Base-by-base conservation (phyloP, 345 rosid genomes). In the Brassica nigra region DNA sequence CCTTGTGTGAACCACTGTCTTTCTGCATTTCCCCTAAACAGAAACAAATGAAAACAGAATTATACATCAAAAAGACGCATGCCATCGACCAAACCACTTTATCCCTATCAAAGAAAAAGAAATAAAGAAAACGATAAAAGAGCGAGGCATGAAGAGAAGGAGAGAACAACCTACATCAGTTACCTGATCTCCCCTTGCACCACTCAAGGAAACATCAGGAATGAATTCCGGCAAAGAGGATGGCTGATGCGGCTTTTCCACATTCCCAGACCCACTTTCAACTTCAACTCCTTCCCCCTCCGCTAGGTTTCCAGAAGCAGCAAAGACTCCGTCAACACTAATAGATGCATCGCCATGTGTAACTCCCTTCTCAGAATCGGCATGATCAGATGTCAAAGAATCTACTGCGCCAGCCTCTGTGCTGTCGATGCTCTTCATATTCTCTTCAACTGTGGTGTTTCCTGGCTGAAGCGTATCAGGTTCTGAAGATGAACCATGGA, bases 21-120 rank as follows among this genome's bases (percentile, higher is more conserved):
- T 87, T 95, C 93, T 94, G 98, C 97, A 92, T 88, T 85, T 85
- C 85, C 91, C 98, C 98, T 91, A 90, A 87, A 92, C 84, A 91
- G 90, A 82, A 89, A 85, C 85, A 89, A 89, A 90, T 91, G 90
- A 90, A 90, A 89, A 88, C 74, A 80, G 82, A 78, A 86, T 88
- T 81, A 92, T 83, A 82, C 82, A 83, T 82, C 83, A 76, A 83
- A 81, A 49, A 44, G 64, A 68, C 63, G 81, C 62, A 83, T 66
- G 78, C 72, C 31, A 52, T 39, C 47, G 23, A 58, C 37, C 74
- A 71, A 70, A 39, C 68, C 54, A 72, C 75, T 49, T 67, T 71
- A 76, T 33, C 34, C 36, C 68, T 78, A 70, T 33, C 33, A 72
- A 12, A 68, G 47, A 66, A 58, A 82, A 11, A 28, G n/a, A 18